Conservation (phyloP, 106 monocot genomes). For the Cymbidium sinense region DNA sequence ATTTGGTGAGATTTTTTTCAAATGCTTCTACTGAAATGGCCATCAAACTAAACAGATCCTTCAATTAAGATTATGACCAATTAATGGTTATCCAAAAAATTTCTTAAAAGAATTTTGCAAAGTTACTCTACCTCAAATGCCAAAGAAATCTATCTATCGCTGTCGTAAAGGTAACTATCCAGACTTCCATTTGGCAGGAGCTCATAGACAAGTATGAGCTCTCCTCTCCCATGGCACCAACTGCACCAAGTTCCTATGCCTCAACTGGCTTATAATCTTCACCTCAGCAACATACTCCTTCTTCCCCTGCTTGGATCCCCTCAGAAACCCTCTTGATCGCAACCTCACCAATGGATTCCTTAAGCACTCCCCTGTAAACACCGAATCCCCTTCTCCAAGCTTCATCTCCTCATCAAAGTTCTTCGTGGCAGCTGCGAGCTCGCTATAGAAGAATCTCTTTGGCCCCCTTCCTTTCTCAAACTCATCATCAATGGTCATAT, state of each 20-base stretch:
- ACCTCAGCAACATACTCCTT: conserved; percentile 60
- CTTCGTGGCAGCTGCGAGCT: conserved; percentile 35
- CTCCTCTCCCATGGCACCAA: conserved; percentile 45
- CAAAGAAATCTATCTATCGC: conserved; percentile 22
- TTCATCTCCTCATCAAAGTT: conserved; percentile 42
- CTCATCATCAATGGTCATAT: conserved; percentile 21
- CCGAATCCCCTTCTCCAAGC: conserved; percentile 52
- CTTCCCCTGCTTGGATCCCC: conserved; percentile 45
- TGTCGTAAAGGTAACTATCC: conserved; percentile 28
- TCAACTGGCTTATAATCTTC: conserved; percentile 46
- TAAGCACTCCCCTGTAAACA: conserved; percentile 42
- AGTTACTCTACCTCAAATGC: conserved; percentile 22
- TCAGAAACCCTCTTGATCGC: conserved; percentile 50
- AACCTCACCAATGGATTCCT: conserved; percentile 18
- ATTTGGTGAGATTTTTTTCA: too few species aligned
- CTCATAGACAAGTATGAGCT: conserved; percentile 55
- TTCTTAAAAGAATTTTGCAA: background rate
- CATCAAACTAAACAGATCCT: too few species aligned
- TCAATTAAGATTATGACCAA: too few species aligned
- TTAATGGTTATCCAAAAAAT: background rate
- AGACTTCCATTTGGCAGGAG: conserved; percentile 64
- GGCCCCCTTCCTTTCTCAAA: conserved; percentile 33
- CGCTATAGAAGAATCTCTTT: conserved; percentile 24
- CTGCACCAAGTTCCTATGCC: conserved; percentile 52
- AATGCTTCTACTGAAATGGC: too few species aligned